These are phyloP conservation scores for Tolypocladium guangdongense DNA, from an alignment of 2,329 filamentous ascomycete genomes.

Conservation along the genomic window DNA sequence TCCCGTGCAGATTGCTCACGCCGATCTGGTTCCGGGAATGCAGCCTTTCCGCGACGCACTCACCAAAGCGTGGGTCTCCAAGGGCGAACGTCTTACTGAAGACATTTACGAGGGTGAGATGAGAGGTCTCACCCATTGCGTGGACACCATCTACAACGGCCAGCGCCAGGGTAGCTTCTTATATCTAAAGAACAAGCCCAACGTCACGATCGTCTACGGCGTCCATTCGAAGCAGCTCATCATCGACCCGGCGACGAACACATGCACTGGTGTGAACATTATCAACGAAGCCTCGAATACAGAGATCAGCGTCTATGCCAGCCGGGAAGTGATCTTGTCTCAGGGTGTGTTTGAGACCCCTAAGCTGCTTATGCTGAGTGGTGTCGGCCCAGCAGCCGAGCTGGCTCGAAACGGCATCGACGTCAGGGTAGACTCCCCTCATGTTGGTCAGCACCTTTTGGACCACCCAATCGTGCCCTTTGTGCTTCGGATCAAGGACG, in stretches of 20 bases:
- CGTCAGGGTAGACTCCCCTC: constrained; percentile 42
- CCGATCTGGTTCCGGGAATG: constrained; percentile 41
- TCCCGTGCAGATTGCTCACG: constrained; percentile 41
- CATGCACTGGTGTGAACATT: constrained; percentile 30
- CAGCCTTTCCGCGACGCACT: constrained; percentile 38
- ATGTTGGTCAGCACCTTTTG: constrained; percentile 54
- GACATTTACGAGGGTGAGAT: constrained; percentile 46
- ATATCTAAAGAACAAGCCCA: constrained; percentile 40
- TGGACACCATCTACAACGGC: constrained; percentile 48
- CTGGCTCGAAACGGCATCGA: constrained; percentile 43
- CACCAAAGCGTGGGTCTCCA: constrained; percentile 40
- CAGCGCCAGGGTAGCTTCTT: constrained; percentile 39
- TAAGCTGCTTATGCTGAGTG: constrained; percentile 53
- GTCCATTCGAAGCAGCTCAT: constrained; percentile 41
- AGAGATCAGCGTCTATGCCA: constrained; percentile 34
- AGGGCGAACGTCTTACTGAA: constrained; percentile 37
- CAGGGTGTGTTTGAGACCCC: constrained; percentile 51
- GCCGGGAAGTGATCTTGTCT: constrained; percentile 35
- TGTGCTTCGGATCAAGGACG: constrained; percentile 33
- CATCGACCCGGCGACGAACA: constrained; percentile 31
- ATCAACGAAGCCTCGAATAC: constrained; percentile 26
- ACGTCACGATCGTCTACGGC: constrained; percentile 38
- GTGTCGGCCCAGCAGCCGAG: constrained; percentile 46
- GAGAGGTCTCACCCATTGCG: constrained; percentile 39
- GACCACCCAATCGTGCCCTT: constrained; percentile 48